Conservation (phyloP, 805 yeast genomes). For the Saccharomyces mikatae region DNA sequence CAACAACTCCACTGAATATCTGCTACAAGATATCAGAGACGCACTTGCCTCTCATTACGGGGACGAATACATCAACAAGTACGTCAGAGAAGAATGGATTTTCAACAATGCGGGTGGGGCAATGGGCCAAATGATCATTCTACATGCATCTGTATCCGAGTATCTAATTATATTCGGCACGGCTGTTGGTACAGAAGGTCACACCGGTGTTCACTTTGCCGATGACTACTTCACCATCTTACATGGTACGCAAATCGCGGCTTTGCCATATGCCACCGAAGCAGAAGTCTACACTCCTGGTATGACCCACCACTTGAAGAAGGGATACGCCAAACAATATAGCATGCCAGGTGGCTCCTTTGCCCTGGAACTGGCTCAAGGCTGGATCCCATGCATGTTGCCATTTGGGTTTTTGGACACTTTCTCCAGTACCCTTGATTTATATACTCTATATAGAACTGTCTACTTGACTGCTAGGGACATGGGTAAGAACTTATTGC, state of each 20-base stretch:
- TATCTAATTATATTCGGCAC: constrained; percentile 90
- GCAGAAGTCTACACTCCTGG: constrained; percentile 82
- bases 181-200: constrained; percentile 93
- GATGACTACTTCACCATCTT: constrained; percentile 93
- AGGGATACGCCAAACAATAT: constrained; percentile 77
- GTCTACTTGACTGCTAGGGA: constrained; percentile 66
- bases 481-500: constrained; percentile 58
- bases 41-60: constrained; percentile 61
- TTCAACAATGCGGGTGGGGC: constrained; percentile 98
- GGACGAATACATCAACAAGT: constrained; percentile 57
- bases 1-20: constrained; percentile 46
- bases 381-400: constrained; percentile 97
- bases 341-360: constrained; percentile 73
- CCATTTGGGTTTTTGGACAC: constrained; percentile 90
- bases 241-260: constrained; percentile 70
- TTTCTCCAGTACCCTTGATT: constrained; percentile 71
- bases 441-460: constrained; percentile 60
- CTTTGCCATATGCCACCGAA: constrained; percentile 49
- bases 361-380: constrained; percentile 94
- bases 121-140: constrained; percentile 91
- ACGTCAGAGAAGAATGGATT: constrained; percentile 80
- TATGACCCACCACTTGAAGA: constrained; percentile 67
- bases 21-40: constrained; percentile 55
- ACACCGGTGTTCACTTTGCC: constrained; percentile 92
- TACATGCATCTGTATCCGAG: constrained; percentile 91